Percentiles rank a stretch among this genome's conserved stretches.
phyloP scores from a whole-genome alignment of 345 rosid genomes.

The Eutrema heterophyllum region DNA sequence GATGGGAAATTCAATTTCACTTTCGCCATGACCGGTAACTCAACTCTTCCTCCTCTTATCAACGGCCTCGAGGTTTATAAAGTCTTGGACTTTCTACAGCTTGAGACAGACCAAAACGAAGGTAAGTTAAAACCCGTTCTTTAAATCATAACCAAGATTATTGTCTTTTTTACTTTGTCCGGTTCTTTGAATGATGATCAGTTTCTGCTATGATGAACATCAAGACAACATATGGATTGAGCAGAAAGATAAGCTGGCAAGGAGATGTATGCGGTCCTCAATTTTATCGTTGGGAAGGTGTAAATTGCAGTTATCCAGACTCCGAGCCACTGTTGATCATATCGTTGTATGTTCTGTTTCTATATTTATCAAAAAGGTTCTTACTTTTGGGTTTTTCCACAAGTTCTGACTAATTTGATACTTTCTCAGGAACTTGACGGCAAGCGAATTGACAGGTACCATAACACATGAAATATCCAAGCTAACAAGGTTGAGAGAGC shows the following conservation, averaged over 20 bases:
- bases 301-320: conserved; percentile 26
- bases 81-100: conserved; percentile 8
- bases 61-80: conserved; percentile 28
- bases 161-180: not conserved
- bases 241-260: conserved; percentile 30
- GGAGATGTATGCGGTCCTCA: conserved; percentile 39
- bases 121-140: not conserved
- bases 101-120: not conserved
- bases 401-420: not conserved
- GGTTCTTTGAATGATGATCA: not conserved
- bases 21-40: not conserved
- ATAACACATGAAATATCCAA: conserved; percentile 22
- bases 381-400: not conserved
- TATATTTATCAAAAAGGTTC: not conserved
- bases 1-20: not conserved
- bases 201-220: conserved; percentile 29
- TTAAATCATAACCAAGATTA: not conserved
- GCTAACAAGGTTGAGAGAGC: conserved; percentile 19
- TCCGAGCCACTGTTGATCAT: conserved; percentile 21
- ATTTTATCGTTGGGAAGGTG: conserved; percentile 29
- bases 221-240: conserved; percentile 29
- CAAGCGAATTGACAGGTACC: conserved; percentile 24
- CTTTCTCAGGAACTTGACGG: conserved; percentile 21
- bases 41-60: conserved; percentile 27
- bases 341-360: conserved; percentile 35